Evolutionary conservation across 257 asterid genomes (phyloP), one percentile per base, ranked within the genome.

Genomic region (Salvia rosmarinus): DNA sequence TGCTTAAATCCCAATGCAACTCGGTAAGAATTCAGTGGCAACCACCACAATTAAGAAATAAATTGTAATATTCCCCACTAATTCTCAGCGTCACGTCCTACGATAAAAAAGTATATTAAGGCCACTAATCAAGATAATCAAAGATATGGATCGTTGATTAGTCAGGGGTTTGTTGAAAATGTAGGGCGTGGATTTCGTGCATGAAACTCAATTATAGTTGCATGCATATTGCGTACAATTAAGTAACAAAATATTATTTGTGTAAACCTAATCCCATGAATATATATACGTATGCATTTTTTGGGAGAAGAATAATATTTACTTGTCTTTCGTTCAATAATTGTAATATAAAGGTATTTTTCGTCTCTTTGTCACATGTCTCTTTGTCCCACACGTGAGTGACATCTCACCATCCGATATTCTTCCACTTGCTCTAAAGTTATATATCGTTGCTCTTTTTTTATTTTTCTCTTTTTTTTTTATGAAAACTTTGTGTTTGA

Each of bases 401-500:
- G 96, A 89, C 96, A 85, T 84, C 88, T 87, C 87, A 89, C 87
- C 95, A 65, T 57, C 83, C 81, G 13, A 68, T 60, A 58, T 77
- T 5, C 32, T 19, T 23, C 72, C 54, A 39, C 5, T 43, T 16
- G 19, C n/a, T 58, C 61, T 13, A 16, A 66, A 13, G 17, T 10
- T 44, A 46, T 62, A 21, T 20, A 16, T 3, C 7, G 1, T 42
- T 35, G 37, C 9, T 37, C 7, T 28, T 49, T 9, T 43, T 8
- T 7, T 39, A 8, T 7, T 7, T 39, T 7, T 9, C 8, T 6
- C 1, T 39, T 0, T 9, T 37, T 5, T 37, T 37, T 5, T 37
- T 6, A 37, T 6, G 5, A 37, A 5, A 5, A 37, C 4, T 16
- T 1, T 1, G 0, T 61, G 4, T 0, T 12, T 2, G 37, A 32